phyloP scores from a whole-genome alignment of 441 rosid species.

The Arabidopsis lyrata region DNA sequence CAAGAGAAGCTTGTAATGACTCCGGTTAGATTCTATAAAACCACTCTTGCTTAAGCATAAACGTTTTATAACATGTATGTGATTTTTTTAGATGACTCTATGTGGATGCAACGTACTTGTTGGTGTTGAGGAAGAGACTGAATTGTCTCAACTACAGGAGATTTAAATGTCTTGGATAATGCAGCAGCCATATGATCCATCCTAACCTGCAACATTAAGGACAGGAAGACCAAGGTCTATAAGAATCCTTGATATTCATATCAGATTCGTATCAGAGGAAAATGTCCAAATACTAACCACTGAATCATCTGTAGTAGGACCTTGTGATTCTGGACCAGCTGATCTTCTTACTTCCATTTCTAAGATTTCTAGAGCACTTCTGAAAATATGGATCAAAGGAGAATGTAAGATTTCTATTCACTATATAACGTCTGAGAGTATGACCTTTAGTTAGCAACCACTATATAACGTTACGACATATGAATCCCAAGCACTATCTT shows the following conservation, averaged over 20 bases:
- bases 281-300: conserved; percentile 31
- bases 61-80: background rate
- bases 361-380: conserved; percentile 80
- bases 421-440: background rate
- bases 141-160: conserved; percentile 81
- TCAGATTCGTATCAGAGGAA: background rate
- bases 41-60: background rate
- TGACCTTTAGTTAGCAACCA: background rate
- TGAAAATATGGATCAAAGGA: conserved; percentile 40
- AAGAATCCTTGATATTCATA: conserved; percentile 4
- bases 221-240: background rate
- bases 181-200: conserved; percentile 88
- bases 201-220: conserved; percentile 58
- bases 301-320: conserved; percentile 38
- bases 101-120: conserved; percentile 60
- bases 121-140: conserved; percentile 95
- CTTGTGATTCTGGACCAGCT: conserved; percentile 32
- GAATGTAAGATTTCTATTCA: background rate
- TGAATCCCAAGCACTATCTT: background rate
- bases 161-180: conserved; percentile 76
- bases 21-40: background rate
- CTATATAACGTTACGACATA: background rate
- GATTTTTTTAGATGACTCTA: background rate
- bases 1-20: conserved; percentile 8
- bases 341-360: conserved; percentile 68